Conservation (phyloP, 495 filamentous ascomycete genomes). For the Penicillium psychrofluorescens region DNA sequence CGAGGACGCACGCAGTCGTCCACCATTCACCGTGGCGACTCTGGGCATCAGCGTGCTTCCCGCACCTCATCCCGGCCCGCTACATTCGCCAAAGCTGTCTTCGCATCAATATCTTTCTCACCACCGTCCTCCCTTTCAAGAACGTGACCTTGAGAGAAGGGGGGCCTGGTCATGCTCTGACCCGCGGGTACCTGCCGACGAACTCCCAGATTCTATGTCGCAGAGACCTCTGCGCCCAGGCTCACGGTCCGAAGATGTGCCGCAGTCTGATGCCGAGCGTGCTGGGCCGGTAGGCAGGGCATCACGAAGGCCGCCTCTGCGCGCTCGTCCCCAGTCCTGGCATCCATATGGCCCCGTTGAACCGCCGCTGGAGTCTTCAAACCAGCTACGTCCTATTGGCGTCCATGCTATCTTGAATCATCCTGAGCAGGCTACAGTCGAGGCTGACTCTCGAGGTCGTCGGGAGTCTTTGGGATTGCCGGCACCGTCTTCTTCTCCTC, state of each 20-base stretch:
- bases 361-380: constrained; percentile 26
- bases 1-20: background rate
- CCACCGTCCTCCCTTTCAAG: constrained; percentile 24
- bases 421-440: constrained; percentile 23
- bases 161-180: constrained; percentile 40
- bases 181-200: constrained; percentile 15
- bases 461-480: constrained; percentile 22
- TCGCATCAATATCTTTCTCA: constrained; percentile 26
- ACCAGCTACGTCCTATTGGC: constrained; percentile 38
- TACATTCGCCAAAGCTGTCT: constrained; percentile 25
- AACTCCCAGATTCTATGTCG: constrained; percentile 43
- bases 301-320: constrained; percentile 20
- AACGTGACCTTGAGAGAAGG: constrained; percentile 24
- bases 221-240: constrained; percentile 29
- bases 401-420: constrained; percentile 47
- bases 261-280: constrained; percentile 17
- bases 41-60: constrained; percentile 34
- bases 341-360: constrained; percentile 33
- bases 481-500: constrained; percentile 16
- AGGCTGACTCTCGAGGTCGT: constrained; percentile 11
- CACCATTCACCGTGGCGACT: constrained; percentile 34
- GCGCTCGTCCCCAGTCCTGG: constrained; percentile 30
- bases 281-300: constrained; percentile 7
- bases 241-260: constrained; percentile 22
- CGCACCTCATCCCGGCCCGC: constrained; percentile 16